Base-by-base conservation (phyloP, 1,284 basidiomycete species). In the Xerocomus tenax region DNA sequence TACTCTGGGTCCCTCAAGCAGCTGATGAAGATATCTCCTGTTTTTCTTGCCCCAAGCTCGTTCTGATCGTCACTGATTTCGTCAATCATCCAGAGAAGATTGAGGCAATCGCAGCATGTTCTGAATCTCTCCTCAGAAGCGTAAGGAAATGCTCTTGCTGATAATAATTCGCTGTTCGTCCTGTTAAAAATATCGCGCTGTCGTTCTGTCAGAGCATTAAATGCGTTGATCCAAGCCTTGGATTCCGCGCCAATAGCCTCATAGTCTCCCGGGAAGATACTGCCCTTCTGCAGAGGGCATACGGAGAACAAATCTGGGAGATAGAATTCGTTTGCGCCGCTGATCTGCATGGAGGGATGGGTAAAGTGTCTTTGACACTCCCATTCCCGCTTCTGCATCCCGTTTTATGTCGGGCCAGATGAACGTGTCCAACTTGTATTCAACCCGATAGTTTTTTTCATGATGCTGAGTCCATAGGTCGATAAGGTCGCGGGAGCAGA, bases 1-100 rank as follows among this genome's bases (percentile, higher is more conserved):
- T 72, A 79, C n/a, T 71, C 64, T 12, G 74, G 62, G 57, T 79
- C 69, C 50, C 65, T 69, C 71, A 84, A 72, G 10, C 75, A 73
- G 47, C 76, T 71, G 47, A 78, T 67, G 54, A 80, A 77, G 18
- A 76, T 68, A 32, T 72, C 67, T 18, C 80, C 77, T 34, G 78
- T 82, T 34, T 67, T 63, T 34, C 72, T 68, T 28, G 81, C 82
- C 48, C 78, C 80, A 50, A 66, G 65, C 19, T 75, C 76, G 54
- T 69, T 74, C 65, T 82, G 81, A 47, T 82, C 81, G 58, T 85
- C 82, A 59, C 79, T 83, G 53, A 83, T 72, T 63, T 84, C 82
- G 61, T 86, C 83, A 48, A 83, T 71, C 39, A 81, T 78, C 64
- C 83, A 84, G 18, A 85, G 72, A 16, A 81, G 68, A 56, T 83